Evolutionary conservation across 2,329 filamentous ascomycete genomes (phyloP), one percentile per base, ranked within the genome.

Genomic region (Coniochaeta hoffmannii): DNA sequence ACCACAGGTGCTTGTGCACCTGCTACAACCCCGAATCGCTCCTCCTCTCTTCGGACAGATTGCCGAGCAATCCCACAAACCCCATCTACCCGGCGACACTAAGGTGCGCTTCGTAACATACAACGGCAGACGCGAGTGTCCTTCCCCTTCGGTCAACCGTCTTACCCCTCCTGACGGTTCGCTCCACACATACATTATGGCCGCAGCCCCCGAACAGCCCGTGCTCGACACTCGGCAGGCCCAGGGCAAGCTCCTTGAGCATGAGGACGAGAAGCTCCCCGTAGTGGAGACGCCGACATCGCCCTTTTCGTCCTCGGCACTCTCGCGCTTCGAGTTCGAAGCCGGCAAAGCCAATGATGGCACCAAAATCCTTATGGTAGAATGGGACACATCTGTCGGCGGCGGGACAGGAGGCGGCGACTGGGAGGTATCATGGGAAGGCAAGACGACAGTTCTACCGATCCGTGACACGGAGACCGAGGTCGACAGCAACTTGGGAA

Each of bases 291-390:
- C 74, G 26, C 71, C 75, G 3, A 69, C 69, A n/a, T 70, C 78
- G 64, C 73, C 74, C 57, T 71, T 76, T 4, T 75, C 76, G 12
- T 62, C 67, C 17, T 58, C 71, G 56, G 86, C 86, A n/a, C 76
- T 90, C 49, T 87, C 90, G 49, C 86, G 91, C 57, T 96, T 95
- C 71, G 91, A 96, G 69, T 95, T 96, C 67, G 88, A 92, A 71
- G 77, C 82, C 0, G 87, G 85, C 34, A 82, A 81, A 68, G 87
- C 84, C 52, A 89, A 90, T 64, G 87, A 92, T 61, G 90, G 90
- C 38, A 95, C 90, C 59, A 96, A 96, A 75, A 86, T 96, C 60
- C 75, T 96, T 63, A 94, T 96, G 90, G 86, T 96, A 36, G 90
- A 96, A 69, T 96, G 91, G 91, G 85, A 89, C 67, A 68, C 71